Base-by-base conservation (phyloP, 805 yeast genomes). In the Starmerella apis region DNA sequence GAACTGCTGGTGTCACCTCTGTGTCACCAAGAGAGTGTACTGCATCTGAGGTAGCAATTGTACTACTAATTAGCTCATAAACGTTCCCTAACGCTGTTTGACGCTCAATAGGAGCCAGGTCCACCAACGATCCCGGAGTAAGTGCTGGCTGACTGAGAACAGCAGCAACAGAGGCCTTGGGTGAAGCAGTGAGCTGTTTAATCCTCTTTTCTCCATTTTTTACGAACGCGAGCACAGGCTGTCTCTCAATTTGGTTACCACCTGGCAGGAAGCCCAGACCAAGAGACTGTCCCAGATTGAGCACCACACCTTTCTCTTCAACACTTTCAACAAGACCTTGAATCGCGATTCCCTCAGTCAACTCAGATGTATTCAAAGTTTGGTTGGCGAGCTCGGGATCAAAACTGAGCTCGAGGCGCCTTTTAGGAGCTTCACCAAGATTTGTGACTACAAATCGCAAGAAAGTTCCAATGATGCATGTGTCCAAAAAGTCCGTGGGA, bases 271-370 rank as follows among this genome's bases (percentile, higher is more conserved):
- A 68, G 1, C 59, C 59, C 8, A 74, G 50, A 5, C 72, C 75
- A 14, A 39, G 20, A 3, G 39, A 22, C 16, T 33, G 47, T 30
- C 96, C 96, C 35, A 83, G 65, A 58, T 81, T 82, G 38, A 90
- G 67, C 50, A 85, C 77, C 22, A 79, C 75, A 67, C 98, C 98
- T 64, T 86, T 96, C 64, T 92, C 99, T 72, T 92, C 97, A 22
- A 85, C 67, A 43, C 94, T 81, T 54, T 72, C 74, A 20, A 92
- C 79, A 2, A 85, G 72, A 22, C 80, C 88, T 67, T 92, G 98
- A 2, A 92, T 62, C 3, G 82, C 62, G 51, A 76, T 71, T 39
- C 86, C 86, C 24, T 71, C 59, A 44, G 84, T 66, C 18, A 63
- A 50, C 63, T 87, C 96, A 41, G 81, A 87, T 4, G 71, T 75